Conservation (phyloP, 441 rosid species). For the Gossypium davidsonii region DNA sequence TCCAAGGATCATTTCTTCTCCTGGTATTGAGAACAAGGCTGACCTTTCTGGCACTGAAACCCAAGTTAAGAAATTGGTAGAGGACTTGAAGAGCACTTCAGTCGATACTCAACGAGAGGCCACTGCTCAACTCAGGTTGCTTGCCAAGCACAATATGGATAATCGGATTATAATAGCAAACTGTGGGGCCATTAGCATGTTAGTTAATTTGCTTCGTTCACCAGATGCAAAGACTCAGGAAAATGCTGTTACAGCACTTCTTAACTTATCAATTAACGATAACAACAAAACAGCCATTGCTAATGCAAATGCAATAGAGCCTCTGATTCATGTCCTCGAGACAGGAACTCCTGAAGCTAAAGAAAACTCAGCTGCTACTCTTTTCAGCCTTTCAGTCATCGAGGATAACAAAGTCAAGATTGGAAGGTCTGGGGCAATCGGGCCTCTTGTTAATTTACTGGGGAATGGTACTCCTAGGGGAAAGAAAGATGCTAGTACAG, state of each 20-base stretch:
- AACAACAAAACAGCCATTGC: slow-evolving; percentile 69
- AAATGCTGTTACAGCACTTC: slow-evolving; percentile 78
- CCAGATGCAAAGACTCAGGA: slow-evolving; percentile 54
- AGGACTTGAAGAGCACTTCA: slow-evolving; percentile 54
- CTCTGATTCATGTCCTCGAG: slow-evolving; percentile 65
- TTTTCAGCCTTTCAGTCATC: slow-evolving; percentile 70
- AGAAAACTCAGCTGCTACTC: slow-evolving; percentile 82
- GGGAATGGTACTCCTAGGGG: slow-evolving; percentile 78
- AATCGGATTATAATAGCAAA: slow-evolving; percentile 73
- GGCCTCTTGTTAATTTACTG: slow-evolving; percentile 74
- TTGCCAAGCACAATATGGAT: slow-evolving; percentile 71
- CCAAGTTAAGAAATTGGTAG: slow-evolving; percentile 54
- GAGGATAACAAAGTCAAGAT: slow-evolving; percentile 76
- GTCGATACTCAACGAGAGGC: slow-evolving; percentile 54
- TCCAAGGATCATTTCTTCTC: slow-evolving; percentile 59
- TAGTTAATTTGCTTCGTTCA: slow-evolving; percentile 57
- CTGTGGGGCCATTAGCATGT: slow-evolving; percentile 51
- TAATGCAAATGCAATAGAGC: slow-evolving; percentile 62
- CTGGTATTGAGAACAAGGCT: slow-evolving; percentile 50
- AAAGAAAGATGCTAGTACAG: slow-evolving; percentile 86
- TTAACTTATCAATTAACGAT: slow-evolving; percentile 77
- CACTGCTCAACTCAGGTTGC: slow-evolving; percentile 44
- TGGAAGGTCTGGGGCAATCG: slow-evolving; percentile 74
- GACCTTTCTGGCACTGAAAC: slow-evolving; percentile 68
- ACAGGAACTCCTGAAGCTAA: slow-evolving; percentile 76